Conservation (phyloP, 495 filamentous ascomycete genomes). For the Lasiosphaeris hirsuta region DNA sequence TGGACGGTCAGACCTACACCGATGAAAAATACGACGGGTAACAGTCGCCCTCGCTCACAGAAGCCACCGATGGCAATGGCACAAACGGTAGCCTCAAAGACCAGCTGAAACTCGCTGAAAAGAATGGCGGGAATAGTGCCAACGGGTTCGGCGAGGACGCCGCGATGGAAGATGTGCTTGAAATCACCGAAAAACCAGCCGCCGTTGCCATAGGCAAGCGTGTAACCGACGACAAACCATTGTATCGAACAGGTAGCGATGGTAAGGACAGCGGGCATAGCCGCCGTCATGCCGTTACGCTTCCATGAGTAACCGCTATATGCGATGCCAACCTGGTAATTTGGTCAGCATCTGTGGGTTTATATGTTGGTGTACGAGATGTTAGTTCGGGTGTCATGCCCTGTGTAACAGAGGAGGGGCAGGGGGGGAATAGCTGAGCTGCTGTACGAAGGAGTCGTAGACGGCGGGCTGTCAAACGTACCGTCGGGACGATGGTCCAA, state of each 20-base stretch:
- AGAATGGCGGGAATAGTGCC: slow-evolving; percentile 28
- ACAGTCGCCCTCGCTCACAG: slow-evolving; percentile 26
- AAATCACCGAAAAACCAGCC: slow-evolving; percentile 28
- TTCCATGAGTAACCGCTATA: slow-evolving; percentile 28
- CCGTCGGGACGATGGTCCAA: slow-evolving; percentile 30
- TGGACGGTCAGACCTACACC: slow-evolving; percentile 9
- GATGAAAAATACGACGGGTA: slow-evolving; percentile 22
- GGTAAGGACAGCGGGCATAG: slow-evolving; percentile 24
- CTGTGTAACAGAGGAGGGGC: not conserved
- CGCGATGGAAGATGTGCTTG: slow-evolving; percentile 20
- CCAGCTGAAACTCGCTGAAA: slow-evolving; percentile 30
- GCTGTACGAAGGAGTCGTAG: not conserved
- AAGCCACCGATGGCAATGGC: slow-evolving; percentile 29
- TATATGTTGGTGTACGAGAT: too few relatives aligned
- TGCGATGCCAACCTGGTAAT: slow-evolving; percentile 25
- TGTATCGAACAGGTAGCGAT: slow-evolving; percentile 29
- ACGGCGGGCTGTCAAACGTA: slow-evolving; percentile 7
- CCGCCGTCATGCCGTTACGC: slow-evolving; percentile 24
- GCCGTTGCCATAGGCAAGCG: slow-evolving; percentile 25
- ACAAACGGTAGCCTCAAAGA: slow-evolving; percentile 29
- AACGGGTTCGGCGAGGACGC: slow-evolving; percentile 23
- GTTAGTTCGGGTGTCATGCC: not conserved
- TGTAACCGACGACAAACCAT: slow-evolving; percentile 29
- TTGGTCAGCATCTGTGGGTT: not conserved
- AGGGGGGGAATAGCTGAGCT: not conserved